Evolutionary conservation across 495 filamentous ascomycete species (phyloP).

Genomic region (Penicillium steckii): DNA sequence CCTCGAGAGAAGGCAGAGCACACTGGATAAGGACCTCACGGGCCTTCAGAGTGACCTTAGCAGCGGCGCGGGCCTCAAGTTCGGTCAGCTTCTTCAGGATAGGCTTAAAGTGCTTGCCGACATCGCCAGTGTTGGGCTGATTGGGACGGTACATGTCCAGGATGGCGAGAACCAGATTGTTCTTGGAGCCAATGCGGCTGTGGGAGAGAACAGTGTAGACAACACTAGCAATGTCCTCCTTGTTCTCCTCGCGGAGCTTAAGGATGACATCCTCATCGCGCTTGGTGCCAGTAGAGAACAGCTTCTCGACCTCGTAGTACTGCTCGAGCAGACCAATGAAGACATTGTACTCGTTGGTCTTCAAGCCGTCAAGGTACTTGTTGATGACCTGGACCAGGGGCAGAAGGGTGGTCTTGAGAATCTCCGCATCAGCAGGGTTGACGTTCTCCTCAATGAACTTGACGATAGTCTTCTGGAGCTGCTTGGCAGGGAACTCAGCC

Average conservation of each 20-base stretch:
- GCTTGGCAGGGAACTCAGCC: slow-evolving; percentile 89
- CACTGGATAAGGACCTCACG: slow-evolving; percentile 97
- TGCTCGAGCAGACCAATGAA: slow-evolving; percentile 74
- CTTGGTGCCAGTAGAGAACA: slow-evolving; percentile 79
- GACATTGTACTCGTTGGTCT: slow-evolving; percentile 82
- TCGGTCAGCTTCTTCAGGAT: slow-evolving; percentile 85
- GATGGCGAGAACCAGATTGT: slow-evolving; percentile 88
- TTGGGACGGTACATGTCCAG: slow-evolving; percentile 93
- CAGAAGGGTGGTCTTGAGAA: slow-evolving; percentile 70
- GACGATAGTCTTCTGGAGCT: slow-evolving; percentile 74
- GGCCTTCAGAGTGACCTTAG: slow-evolving; percentile 96
- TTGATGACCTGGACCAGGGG: slow-evolving; percentile 81
- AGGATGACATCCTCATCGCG: slow-evolving; percentile 95
- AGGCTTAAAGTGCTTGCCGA: slow-evolving; percentile 83
- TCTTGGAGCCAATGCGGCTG: slow-evolving; percentile 88
- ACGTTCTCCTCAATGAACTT: slow-evolving; percentile 92
- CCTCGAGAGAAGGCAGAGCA: slow-evolving; percentile 91
- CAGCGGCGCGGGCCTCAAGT: slow-evolving; percentile 82
- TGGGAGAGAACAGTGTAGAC: slow-evolving; percentile 90
- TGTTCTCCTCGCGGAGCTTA: slow-evolving; percentile 92
- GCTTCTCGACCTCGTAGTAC: slow-evolving; percentile 79
- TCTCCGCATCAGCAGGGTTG: slow-evolving; percentile 60
- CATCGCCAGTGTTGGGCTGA: slow-evolving; percentile 83
- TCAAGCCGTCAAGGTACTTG: slow-evolving; percentile 82
- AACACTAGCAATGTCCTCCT: slow-evolving; percentile 80